phyloP scores from a whole-genome alignment of 768 basidiomycete species.

The Hirschioporus abietinus region DNA sequence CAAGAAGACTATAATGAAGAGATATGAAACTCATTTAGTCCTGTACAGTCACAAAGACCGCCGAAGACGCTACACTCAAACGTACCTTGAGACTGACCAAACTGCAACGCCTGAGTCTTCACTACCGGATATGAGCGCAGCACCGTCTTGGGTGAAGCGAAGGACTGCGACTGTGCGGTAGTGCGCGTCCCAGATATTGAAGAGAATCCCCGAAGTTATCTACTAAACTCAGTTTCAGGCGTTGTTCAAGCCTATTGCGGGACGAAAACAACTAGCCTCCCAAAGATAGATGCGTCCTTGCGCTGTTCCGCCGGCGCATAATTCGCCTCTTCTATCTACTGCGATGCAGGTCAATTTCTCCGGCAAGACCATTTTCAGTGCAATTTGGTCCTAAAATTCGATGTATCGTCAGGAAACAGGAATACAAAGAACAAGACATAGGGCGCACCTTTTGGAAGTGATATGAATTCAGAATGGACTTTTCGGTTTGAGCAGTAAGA shows the following conservation, averaged over 20 bases:
- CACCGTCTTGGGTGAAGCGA: slow-evolving; percentile 78
- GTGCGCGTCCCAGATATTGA: slow-evolving; percentile 91
- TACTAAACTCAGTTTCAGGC: slow-evolving; percentile 28
- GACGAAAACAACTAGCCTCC: slow-evolving; percentile 63
- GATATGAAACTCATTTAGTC: neutral
- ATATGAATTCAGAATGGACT: slow-evolving; percentile 85
- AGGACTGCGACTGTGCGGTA: slow-evolving; percentile 85
- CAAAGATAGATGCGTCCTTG: slow-evolving; percentile 92
- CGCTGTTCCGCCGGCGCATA: slow-evolving; percentile 83
- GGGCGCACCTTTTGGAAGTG: slow-evolving; percentile 79
- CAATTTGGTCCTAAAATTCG: slow-evolving; percentile 79
- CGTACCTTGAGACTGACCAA: slow-evolving; percentile 85
- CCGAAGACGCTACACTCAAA: slow-evolving; percentile 13
- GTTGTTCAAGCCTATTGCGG: neutral
- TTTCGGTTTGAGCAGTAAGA: slow-evolving; percentile 81
- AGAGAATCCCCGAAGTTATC: slow-evolving; percentile 91
- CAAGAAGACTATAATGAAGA: slow-evolving; percentile 52
- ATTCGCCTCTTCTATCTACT: slow-evolving; percentile 63
- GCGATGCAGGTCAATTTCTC: slow-evolving; percentile 84
- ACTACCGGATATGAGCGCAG: slow-evolving; percentile 76
- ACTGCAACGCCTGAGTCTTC: slow-evolving; percentile 88
- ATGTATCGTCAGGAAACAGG: slow-evolving; percentile 6
- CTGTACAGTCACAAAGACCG: neutral
- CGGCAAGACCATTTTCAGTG: slow-evolving; percentile 79
- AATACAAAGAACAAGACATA: neutral